A percentile compares a stretch with the other conserved stretches of the same genome.
Conservation (phyloP, 148 eudicot species). For the Rhododendron vialii region DNA sequence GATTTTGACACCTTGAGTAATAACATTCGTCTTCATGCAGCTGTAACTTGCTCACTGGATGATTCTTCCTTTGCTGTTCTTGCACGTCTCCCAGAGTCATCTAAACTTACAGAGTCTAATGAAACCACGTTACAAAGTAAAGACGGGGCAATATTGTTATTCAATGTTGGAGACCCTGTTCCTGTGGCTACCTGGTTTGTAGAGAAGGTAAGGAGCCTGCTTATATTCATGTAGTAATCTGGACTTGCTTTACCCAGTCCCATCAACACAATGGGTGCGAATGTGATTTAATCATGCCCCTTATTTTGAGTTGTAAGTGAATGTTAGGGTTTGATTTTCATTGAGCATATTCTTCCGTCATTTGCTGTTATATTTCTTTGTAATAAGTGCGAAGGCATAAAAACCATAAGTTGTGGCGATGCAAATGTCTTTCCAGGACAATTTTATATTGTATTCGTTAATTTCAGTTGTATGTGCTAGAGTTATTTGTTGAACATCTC, state of each 20-base stretch:
- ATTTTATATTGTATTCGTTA: neutral
- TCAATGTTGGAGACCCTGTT: conserved; percentile 52
- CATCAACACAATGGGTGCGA: neutral
- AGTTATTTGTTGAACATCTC: neutral
- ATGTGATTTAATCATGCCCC: neutral
- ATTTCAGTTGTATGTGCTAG: neutral
- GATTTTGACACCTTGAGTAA: neutral
- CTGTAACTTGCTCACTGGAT: conserved; percentile 54
- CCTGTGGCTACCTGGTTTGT: conserved; percentile 79
- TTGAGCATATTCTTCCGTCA: neutral
- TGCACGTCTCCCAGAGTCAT: conserved; percentile 42
- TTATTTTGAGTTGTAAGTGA: neutral
- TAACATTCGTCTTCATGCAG: conserved; percentile 38
- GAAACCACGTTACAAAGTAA: conserved; percentile 18
- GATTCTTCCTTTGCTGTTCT: conserved; percentile 73
- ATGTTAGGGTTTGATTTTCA: neutral
- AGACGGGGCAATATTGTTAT: conserved; percentile 62
- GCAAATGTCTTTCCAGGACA: neutral
- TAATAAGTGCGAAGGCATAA: neutral
- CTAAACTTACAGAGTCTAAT: conserved; percentile 17
- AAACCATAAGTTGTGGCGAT: neutral
- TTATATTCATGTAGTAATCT: neutral
- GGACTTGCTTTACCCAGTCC: neutral
- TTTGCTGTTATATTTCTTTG: neutral
- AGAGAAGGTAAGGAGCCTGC: conserved; percentile 49